Base-by-base conservation (phyloP, 2,329 filamentous ascomycete species). In the Ophiocordyceps robertsii region DNA sequence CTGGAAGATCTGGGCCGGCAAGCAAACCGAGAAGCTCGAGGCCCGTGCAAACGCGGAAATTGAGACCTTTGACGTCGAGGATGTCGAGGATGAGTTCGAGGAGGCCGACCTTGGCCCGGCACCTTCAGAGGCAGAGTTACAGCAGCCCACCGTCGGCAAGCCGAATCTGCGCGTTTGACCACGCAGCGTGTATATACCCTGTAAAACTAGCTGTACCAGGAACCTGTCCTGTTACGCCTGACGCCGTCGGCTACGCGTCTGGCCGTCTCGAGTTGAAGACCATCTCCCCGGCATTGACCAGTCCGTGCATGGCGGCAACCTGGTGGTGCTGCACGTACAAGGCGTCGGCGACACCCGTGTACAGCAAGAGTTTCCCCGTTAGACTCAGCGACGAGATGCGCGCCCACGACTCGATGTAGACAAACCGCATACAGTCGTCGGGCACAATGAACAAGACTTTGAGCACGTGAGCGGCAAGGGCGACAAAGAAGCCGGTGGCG, bases 361-460 rank as follows among this genome's bases (percentile, higher is more conserved):
- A 65, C 44, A 82, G 63, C 44, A 98, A 67, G 32, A 96, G 64
- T 56, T 77, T 81, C 1, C 90, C 92, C 32, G 86, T 94, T 45
- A 95, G 60, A 64, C 90, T 96, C 49, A 96, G 63, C 12, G 76
- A 81, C 49, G 73, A 80, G 14, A 94, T 84, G 14, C 92, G 74
- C 3, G 92, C 90, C 82, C 89, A 95, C 17, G 84, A 92, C 68
- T 98, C 92, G 27, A 95, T 75, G 58, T 92, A 98, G 13, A 96
- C 68, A 10, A 84, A 80, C 47, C 78, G 76, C 65, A 90, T 80
- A 48, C 72, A 73, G 27, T 69, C 63, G 17, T 66, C 58, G 0
- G 70, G 70, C 24, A 66, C 63, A 6, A 68, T 10, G 42, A 51
- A 63, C 30, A 68, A 50, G 11, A 75, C 46, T 53, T 70, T 75